Evolutionary conservation across 495 filamentous ascomycete genomes (phyloP).

Genomic region (Trichoderma reesei): DNA sequence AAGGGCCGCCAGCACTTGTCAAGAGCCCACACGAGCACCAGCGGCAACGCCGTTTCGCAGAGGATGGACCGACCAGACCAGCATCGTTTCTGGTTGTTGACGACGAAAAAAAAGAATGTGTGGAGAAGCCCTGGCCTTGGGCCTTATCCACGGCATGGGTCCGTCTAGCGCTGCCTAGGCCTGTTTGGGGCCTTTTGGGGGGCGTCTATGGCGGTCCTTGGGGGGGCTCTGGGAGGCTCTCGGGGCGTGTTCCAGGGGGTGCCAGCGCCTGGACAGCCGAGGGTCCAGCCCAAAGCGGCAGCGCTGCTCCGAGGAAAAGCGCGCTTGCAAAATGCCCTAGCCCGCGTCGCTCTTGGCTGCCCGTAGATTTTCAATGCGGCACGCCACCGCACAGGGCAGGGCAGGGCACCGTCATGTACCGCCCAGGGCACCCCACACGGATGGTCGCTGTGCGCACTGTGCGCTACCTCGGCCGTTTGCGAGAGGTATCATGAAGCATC

Average conservation of each 20-base stretch:
- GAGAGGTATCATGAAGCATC: neutral
- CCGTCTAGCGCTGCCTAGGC: neutral
- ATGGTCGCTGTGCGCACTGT: neutral
- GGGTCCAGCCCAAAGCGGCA: neutral
- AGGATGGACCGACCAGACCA: neutral
- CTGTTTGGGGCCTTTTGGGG: too few species aligned
- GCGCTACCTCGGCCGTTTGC: neutral
- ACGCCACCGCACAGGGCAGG: neutral
- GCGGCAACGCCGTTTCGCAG: constrained; percentile 1
- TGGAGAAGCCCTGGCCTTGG: constrained; percentile 1
- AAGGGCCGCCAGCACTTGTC: neutral
- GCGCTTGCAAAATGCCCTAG: neutral
- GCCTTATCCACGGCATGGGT: neutral
- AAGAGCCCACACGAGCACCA: neutral
- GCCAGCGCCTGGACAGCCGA: neutral
- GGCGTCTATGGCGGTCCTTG: neutral
- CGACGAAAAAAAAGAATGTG: neutral
- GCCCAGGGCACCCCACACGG: neutral
- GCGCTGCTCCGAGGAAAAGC: constrained; percentile 4
- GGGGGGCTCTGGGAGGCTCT: neutral
- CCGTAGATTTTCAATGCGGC: neutral
- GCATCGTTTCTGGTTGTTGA: neutral
- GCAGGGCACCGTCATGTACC: too few species aligned
- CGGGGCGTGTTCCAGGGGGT: neutral
- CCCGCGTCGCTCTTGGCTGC: too few species aligned